These are phyloP conservation scores for Mycena latifolia DNA, from an alignment of 768 basidiomycete species.

Conservation along the genomic window DNA sequence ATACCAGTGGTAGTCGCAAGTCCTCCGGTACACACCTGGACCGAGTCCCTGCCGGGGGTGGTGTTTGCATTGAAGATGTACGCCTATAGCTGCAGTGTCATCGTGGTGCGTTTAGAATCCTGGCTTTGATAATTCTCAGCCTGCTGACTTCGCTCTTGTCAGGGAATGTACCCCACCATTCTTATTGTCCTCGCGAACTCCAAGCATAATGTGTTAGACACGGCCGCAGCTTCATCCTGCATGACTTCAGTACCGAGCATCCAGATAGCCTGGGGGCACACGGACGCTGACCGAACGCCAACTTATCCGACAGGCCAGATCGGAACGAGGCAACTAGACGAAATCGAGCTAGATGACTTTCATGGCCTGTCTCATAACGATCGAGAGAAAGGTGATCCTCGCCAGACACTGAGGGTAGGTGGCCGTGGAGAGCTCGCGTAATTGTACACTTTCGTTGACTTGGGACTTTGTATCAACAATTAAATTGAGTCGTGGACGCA, in stretches of 20 bases:
- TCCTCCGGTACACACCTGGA: not conserved
- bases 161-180: slow-evolving; percentile 22
- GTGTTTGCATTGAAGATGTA: slow-evolving; percentile 5
- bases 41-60: not conserved
- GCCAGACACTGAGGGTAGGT: too few species aligned
- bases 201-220: slow-evolving; percentile 15
- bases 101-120: slow-evolving; percentile 16
- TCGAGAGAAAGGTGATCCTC: too few species aligned
- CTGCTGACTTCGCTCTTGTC: not conserved
- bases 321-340: too few species aligned
- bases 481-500: too few species aligned
- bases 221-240: slow-evolving; percentile 9
- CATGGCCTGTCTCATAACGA: too few species aligned
- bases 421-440: too few species aligned
- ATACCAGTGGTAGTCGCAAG: not conserved
- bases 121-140: not conserved
- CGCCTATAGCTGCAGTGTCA: slow-evolving; percentile 16
- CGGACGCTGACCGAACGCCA: too few species aligned
- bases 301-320: too few species aligned
- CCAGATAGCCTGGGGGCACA: not conserved
- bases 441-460: too few species aligned
- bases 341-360: too few species aligned
- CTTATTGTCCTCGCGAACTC: slow-evolving; percentile 25
- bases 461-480: too few species aligned
- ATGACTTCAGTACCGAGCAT: slow-evolving; percentile 4